A percentile compares a stretch with the other conserved stretches of the same genome.
Conservation (phyloP, 805 yeast species). For the Candida montana region DNA sequence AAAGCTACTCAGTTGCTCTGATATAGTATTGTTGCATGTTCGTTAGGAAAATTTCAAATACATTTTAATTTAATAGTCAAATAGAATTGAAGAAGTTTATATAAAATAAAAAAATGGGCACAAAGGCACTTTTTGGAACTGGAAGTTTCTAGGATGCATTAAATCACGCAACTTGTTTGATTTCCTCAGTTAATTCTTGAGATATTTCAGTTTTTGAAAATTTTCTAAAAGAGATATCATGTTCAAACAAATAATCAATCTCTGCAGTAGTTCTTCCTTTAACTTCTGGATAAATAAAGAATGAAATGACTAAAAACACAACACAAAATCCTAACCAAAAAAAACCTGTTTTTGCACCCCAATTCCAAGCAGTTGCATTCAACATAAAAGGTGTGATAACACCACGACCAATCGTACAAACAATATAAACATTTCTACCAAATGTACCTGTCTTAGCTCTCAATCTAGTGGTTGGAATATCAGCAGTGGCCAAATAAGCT, state of each 20-base stretch:
- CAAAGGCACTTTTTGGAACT: too few relatives aligned
- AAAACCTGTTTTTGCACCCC: conserved; percentile 1
- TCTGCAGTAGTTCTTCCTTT: conserved; percentile 3
- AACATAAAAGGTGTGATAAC: conserved; percentile 1
- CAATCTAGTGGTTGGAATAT: neutral
- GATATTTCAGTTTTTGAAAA: conserved; percentile 21
- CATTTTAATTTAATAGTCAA: too few relatives aligned
- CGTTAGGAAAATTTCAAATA: too few relatives aligned
- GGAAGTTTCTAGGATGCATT: too few relatives aligned
- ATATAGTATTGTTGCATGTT: too few relatives aligned
- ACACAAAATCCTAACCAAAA: conserved; percentile 1
- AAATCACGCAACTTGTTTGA: neutral
- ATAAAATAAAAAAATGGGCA: too few relatives aligned
- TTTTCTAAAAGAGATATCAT: conserved; percentile 39
- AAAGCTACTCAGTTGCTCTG: too few relatives aligned
- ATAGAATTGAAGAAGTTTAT: too few relatives aligned
- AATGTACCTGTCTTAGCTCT: neutral
- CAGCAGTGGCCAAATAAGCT: neutral
- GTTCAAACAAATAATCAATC: conserved; percentile 10
- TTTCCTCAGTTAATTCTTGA: neutral
- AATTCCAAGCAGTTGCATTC: neutral
- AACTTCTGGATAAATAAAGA: conserved; percentile 3
- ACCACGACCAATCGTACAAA: conserved; percentile 2
- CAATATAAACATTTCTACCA: conserved; percentile 1
- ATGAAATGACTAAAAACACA: neutral